phyloP scores from a whole-genome alignment of 139 green algal species.

The Chlorella sp. region DNA sequence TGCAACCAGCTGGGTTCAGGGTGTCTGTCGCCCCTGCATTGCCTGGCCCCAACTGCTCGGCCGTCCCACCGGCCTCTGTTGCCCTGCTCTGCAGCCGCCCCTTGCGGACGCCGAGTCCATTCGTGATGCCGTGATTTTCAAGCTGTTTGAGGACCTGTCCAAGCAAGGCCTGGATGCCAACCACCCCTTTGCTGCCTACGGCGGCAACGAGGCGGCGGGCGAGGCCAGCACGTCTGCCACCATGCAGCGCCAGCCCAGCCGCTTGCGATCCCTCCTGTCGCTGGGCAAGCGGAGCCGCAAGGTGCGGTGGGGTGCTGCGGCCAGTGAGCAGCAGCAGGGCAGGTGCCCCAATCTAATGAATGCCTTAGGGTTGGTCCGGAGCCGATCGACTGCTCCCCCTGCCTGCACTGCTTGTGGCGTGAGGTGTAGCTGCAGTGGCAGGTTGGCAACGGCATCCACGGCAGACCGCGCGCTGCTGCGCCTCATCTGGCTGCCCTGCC shows the following conservation, averaged over 20 bases:
- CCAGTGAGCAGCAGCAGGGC: too few relatives aligned
- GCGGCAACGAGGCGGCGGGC: neutral
- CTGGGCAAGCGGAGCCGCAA: neutral
- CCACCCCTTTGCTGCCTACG: slow-evolving; percentile 24
- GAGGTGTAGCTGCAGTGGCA: too few relatives aligned
- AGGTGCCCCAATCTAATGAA: too few relatives aligned
- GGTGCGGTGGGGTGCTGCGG: neutral
- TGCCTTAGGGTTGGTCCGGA: too few relatives aligned
- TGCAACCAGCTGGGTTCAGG: too few relatives aligned
- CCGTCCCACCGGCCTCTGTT: neutral
- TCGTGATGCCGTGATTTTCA: slow-evolving; percentile 19
- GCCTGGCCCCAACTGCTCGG: too few relatives aligned
- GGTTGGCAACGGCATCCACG: too few relatives aligned
- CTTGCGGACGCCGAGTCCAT: slow-evolving; percentile 12
- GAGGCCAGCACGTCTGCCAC: neutral
- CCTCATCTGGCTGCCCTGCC: too few relatives aligned
- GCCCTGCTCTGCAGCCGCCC: slow-evolving; percentile 13
- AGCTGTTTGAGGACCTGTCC: slow-evolving; percentile 36
- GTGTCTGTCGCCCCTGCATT: too few relatives aligned
- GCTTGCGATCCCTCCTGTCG: neutral
- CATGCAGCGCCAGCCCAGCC: neutral
- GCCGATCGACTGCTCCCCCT: too few relatives aligned
- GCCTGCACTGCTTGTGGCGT: too few relatives aligned
- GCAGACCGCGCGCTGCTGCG: too few relatives aligned
- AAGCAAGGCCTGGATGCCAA: slow-evolving; percentile 22